Evolutionary conservation across 768 basidiomycete genomes (phyloP), one percentile per base, ranked within the genome.

Genomic region (Arthromyces matolae): DNA sequence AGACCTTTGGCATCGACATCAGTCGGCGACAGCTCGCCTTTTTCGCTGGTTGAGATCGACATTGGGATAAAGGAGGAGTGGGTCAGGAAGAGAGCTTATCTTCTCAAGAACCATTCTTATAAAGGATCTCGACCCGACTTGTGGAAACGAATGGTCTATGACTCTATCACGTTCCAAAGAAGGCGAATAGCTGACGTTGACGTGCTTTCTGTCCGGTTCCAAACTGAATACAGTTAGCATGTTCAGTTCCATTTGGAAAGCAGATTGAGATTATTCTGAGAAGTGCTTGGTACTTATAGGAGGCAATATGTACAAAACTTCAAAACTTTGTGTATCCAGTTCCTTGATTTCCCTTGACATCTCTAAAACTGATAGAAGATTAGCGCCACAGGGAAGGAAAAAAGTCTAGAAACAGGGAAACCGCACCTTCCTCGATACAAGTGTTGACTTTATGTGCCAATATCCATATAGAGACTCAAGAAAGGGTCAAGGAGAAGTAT

Each of bases 1-100:
- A 79, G 57, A 23, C 67, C 71, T 46, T 70, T 59, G 20, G 57
- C 64, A 13, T 49, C 54, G 12, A 44, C 3, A 27, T 45, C 23
- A 24, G 31, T 7, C 27, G 19, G 5, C 7, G 13, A 18, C 29
- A 14, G 8, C 22, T 14, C 37, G 19, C 39, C 42, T 22, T 45
- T 34, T 28, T 45, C 43, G 5, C 24, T 20, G 6, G 33, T 22
- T 23, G 36, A 47, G 28, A 24, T 12, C 19, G 41, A 43, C 46
- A 44, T 55, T 27, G 18, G 22, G 12, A 44, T 25, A 25, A 25
- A 22, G 24, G 29, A 16, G 18, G 24, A 18, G 12, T 34, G 19
- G 31, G 19, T 14, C 34, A 5, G 3, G 8, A 34, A 14, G 20
- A 23, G 4, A n/a, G 8, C 18, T 28, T 1, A n/a, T n/a, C n/a